These are phyloP conservation scores for Arthrobotrys entomopaga DNA, from an alignment of 2,329 filamentous ascomycete genomes.

Conservation along the genomic window DNA sequence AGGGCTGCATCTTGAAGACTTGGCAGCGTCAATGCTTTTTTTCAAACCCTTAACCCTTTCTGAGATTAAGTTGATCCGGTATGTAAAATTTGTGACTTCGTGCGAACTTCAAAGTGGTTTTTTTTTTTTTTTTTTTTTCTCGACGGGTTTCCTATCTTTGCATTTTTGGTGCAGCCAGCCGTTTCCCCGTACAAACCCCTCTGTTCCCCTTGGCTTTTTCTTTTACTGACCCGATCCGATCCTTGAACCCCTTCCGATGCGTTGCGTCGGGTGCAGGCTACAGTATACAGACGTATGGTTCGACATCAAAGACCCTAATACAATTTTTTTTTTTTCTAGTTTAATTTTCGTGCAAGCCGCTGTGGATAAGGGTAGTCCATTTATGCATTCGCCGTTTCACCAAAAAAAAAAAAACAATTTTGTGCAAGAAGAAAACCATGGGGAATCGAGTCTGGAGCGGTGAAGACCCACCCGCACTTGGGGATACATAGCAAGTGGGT, in stretches of 20 bases:
- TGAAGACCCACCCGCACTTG: background rate
- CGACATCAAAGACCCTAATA: background rate
- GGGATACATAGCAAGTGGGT: background rate
- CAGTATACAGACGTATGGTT: background rate
- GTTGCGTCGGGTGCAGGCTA: background rate
- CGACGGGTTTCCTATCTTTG: too few relatives aligned
- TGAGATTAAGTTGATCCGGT: conserved; percentile 2
- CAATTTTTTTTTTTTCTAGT: background rate
- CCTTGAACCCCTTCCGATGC: too few relatives aligned
- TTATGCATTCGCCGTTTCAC: conserved; percentile 28
- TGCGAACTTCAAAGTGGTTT: background rate
- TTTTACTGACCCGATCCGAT: too few relatives aligned
- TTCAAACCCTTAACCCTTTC: background rate
- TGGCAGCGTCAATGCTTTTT: conserved; percentile 7
- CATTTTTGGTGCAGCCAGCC: background rate
- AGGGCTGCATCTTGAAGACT: conserved; percentile 13
- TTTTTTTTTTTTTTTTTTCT: too few relatives aligned
- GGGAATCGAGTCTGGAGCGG: too few relatives aligned
- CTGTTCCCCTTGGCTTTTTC: too few relatives aligned
- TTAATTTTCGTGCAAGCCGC: conserved; percentile 5
- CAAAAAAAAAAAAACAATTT: too few relatives aligned
- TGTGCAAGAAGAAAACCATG: background rate
- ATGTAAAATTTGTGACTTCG: background rate
- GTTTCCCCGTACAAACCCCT: background rate
- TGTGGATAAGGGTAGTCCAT: conserved; percentile 8